phyloP scores from a whole-genome alignment of 495 filamentous ascomycete genomes.

The Neurospora sp. region DNA sequence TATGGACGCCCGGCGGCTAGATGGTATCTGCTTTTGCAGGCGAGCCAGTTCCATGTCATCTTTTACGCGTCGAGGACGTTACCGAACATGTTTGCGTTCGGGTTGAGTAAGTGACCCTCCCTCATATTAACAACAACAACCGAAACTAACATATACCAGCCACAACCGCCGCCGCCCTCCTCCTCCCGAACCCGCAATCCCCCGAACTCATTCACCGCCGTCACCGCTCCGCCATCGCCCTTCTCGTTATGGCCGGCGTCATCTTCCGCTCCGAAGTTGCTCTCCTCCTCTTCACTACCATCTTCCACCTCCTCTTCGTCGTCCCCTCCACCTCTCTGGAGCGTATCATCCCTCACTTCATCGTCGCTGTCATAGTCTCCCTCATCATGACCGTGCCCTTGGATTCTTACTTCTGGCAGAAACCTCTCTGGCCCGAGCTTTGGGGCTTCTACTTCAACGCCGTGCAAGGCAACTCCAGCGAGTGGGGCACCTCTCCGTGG shows the following conservation, averaged over 20 bases:
- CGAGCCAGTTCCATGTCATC: slow-evolving; percentile 82
- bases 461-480: slow-evolving; percentile 59
- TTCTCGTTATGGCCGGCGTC: slow-evolving; percentile 73
- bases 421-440: slow-evolving; percentile 81
- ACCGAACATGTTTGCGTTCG: slow-evolving; percentile 96
- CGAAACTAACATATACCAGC: slow-evolving; percentile 27
- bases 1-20: slow-evolving; percentile 61
- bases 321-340: slow-evolving; percentile 43
- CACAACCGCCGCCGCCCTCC: slow-evolving; percentile 57
- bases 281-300: slow-evolving; percentile 56
- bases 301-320: slow-evolving; percentile 49
- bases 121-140: no score
- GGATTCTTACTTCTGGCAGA: slow-evolving; percentile 91
- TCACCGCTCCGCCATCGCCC: slow-evolving; percentile 49
- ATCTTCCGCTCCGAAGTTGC: slow-evolving; percentile 88
- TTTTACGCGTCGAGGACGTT: slow-evolving; percentile 90
- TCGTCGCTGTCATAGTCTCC: slow-evolving; percentile 50
- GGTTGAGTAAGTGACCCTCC: slow-evolving; percentile 44
- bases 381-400: slow-evolving; percentile 57
- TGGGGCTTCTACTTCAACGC: slow-evolving; percentile 88
- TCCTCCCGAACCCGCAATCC: slow-evolving; percentile 46
- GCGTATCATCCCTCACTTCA: slow-evolving; percentile 56
- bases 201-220: slow-evolving; percentile 20
- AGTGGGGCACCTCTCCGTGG: slow-evolving; percentile 82
- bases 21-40: slow-evolving; percentile 78